Percentiles rank a stretch among this genome's conserved stretches.
phyloP scores from a whole-genome alignment of 1,139 yeast genomes.

The Spencermartinsiella ligniputridi region DNA sequence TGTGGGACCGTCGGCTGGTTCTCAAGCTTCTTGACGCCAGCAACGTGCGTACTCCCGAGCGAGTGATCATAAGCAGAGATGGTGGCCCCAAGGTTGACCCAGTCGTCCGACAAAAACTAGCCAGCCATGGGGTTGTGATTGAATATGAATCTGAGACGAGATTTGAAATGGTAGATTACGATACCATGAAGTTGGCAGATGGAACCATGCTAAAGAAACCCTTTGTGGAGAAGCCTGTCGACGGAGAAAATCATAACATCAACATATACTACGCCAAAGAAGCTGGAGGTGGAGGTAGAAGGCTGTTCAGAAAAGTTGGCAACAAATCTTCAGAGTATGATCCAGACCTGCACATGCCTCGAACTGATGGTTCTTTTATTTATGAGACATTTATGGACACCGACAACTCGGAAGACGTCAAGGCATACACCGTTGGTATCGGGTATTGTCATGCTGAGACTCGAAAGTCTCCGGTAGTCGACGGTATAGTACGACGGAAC shows the following conservation, averaged over 20 bases:
- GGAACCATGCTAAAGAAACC: slow-evolving; percentile 77
- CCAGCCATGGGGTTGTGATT: slow-evolving; percentile 52
- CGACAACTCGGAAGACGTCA: slow-evolving; percentile 96
- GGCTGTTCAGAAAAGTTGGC: slow-evolving; percentile 91
- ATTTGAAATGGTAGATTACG: slow-evolving; percentile 81
- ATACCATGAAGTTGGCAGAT: slow-evolving; percentile 67
- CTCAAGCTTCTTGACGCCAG: slow-evolving; percentile 76
- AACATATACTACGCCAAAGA: slow-evolving; percentile 84
- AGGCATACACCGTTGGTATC: slow-evolving; percentile 95
- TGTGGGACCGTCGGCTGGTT: slow-evolving; percentile 95
- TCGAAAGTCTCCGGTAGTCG: slow-evolving; percentile 96
- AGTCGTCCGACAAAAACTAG: slow-evolving; percentile 52
- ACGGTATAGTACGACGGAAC: slow-evolving; percentile 94
- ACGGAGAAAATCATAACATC: slow-evolving; percentile 97
- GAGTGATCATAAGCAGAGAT: slow-evolving; percentile 88
- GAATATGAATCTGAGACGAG: slow-evolving; percentile 55
- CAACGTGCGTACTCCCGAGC: slow-evolving; percentile 79
- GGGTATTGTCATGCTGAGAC: slow-evolving; percentile 95
- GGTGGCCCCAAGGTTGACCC: slow-evolving; percentile 90
- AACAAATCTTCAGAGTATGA: slow-evolving; percentile 97
- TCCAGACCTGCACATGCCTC: slow-evolving; percentile 65
- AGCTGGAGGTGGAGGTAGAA: slow-evolving; percentile 96
- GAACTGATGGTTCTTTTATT: slow-evolving; percentile 87
- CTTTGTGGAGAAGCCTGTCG: slow-evolving; percentile 97
- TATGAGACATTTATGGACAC: slow-evolving; percentile 97